Base-by-base conservation (phyloP, 2,329 filamentous ascomycete species). In the Venturia oleaginea region DNA sequence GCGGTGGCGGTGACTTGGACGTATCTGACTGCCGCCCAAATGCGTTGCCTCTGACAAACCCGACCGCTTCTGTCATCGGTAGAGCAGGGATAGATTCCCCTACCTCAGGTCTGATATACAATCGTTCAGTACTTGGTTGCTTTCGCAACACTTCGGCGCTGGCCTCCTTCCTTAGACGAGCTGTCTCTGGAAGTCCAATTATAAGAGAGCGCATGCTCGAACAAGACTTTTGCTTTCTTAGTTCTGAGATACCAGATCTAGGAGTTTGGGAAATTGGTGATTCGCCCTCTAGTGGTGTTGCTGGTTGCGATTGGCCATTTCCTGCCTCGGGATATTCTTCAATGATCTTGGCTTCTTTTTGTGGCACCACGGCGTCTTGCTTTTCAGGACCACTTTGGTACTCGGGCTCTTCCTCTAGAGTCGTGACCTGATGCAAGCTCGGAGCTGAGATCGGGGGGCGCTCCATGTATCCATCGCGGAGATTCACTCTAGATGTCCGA, bases 121-220 rank as follows among this genome's bases (percentile, higher is more conserved):
- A 30, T 24, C n/a, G 32, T 51, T 57, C 61, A 32, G 43, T 22
- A 46, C 61, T 63, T 27, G 61, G n/a, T 34, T 64, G 32, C 40
- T 60, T 40, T 13, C 62, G 62, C 24, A 60, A 24, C 10, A 32
- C 51, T 40, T 65, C 64, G 4, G 34, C 59, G 46, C 64, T 65
- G 8, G 64, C 64, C 48, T 55, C n/a, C 27, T 65, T 65, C 17
- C 64, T 40, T 24, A 65, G 59, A 22, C 64, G 57, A n/a, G 64
- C 64, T 11, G 57, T 65, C 34, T 65, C 42, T 22, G 64, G 64
- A 13, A 65, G 64, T n/a, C 19, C 48, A 4, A 65, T 65, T 32
- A 65, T 65, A 32, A 64, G 64, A 11, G 37, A 40, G 17, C 64
- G 64, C 22, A 65, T 43, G 22, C 57, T 62, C 3, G 64, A 63